Evolutionary conservation across 768 basidiomycete genomes (phyloP).

Genomic region (Boletales sp.): DNA sequence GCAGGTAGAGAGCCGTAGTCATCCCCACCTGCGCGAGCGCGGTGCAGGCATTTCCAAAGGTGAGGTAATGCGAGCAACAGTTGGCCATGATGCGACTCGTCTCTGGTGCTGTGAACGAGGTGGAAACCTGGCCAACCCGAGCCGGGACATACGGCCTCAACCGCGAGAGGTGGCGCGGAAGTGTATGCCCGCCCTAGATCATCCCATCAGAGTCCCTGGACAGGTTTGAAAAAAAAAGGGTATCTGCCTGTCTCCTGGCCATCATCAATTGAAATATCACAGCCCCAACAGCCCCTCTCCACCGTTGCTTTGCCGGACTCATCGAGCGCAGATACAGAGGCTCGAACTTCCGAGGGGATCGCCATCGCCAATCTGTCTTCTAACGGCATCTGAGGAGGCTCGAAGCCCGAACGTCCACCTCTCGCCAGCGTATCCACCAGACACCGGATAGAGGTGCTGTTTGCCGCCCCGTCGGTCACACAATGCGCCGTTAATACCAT

Average conservation of each 20-base stretch:
- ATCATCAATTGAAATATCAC: conserved; percentile 34
- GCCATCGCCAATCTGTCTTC: conserved; percentile 41
- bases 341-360: conserved; percentile 36
- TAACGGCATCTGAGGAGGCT: conserved; percentile 22
- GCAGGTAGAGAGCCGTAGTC: conserved; percentile 46
- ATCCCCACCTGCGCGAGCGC: conserved; percentile 51
- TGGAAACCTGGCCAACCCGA: conserved; percentile 22
- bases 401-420: not conserved
- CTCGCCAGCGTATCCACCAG: conserved; percentile 42
- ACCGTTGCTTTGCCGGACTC: conserved; percentile 36
- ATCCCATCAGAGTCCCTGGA: no score
- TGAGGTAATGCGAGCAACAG: conserved; percentile 42
- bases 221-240: not conserved
- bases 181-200: conserved; percentile 52
- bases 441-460: conserved; percentile 37
- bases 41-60: conserved; percentile 49
- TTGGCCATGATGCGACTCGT: conserved; percentile 31
- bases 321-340: conserved; percentile 28
- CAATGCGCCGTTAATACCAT: conserved; percentile 44
- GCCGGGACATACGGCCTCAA: conserved; percentile 39
- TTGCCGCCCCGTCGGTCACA: conserved; percentile 49
- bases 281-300: conserved; percentile 42
- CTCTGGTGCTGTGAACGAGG: conserved; percentile 27
- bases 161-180: conserved; percentile 41
- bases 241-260: conserved; percentile 35